Percentiles rank a stretch among this genome's conserved stretches.
These are phyloP conservation scores for Sphaerulina populicola DNA, from an alignment of 2,329 filamentous ascomycete genomes.

Conservation along the genomic window DNA sequence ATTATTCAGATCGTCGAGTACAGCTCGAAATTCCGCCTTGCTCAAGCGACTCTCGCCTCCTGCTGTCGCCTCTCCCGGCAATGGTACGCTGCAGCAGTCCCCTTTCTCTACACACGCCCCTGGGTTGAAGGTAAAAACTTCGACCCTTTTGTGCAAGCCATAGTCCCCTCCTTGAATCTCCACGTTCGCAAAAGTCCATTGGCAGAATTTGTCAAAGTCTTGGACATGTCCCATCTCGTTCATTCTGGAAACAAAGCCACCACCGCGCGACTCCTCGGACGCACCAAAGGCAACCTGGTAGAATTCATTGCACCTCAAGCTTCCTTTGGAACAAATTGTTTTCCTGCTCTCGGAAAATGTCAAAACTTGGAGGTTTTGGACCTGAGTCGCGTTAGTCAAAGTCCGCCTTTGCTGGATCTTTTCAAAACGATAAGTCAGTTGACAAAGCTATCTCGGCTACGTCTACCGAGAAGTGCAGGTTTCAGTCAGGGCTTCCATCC, in stretches of 20 bases:
- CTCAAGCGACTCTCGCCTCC: slow-evolving; percentile 43
- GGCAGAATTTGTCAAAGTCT: slow-evolving; percentile 43
- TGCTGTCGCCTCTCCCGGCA: slow-evolving; percentile 48
- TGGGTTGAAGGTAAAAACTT: slow-evolving; percentile 47
- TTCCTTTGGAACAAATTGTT: slow-evolving; percentile 50
- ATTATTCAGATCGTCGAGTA: slow-evolving; percentile 44
- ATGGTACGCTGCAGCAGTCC: slow-evolving; percentile 49
- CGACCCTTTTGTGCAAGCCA: slow-evolving; percentile 45
- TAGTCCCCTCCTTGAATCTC: slow-evolving; percentile 46
- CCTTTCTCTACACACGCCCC: slow-evolving; percentile 47
- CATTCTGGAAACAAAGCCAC: slow-evolving; percentile 52
- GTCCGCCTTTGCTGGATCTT: slow-evolving; percentile 43
- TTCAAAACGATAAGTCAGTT: slow-evolving; percentile 46
- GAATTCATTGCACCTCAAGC: slow-evolving; percentile 51
- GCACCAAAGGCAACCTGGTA: slow-evolving; percentile 46
- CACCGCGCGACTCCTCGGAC: slow-evolving; percentile 49
- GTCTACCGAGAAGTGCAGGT: slow-evolving; percentile 30
- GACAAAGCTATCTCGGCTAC: slow-evolving; percentile 38
- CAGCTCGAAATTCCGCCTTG: slow-evolving; percentile 32
- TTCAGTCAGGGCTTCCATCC: slow-evolving; percentile 23
- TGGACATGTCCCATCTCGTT: slow-evolving; percentile 50
- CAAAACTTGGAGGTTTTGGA: slow-evolving; percentile 43
- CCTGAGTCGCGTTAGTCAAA: slow-evolving; percentile 46
- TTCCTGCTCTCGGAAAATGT: slow-evolving; percentile 51
- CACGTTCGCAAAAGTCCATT: slow-evolving; percentile 44